Base-by-base conservation (phyloP, 2,329 filamentous ascomycete species). In the Arthrobotrys conoides region DNA sequence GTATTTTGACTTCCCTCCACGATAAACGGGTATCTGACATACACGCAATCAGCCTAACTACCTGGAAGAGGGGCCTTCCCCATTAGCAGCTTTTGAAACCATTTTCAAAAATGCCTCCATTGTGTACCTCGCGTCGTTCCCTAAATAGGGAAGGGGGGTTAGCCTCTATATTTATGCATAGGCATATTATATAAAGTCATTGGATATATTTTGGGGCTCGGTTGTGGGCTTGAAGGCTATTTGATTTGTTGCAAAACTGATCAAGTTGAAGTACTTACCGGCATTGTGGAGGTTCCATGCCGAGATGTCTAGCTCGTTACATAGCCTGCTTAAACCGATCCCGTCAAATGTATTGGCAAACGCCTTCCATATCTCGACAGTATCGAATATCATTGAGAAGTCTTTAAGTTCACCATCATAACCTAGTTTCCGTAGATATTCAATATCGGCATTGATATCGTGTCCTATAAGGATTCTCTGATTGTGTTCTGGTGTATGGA, bases 51-150 rank as follows among this genome's bases (percentile, higher is more conserved):
- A 8, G 44, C 27, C 27, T 3, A 30, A 16, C 20, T 30, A 59
- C 33, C 16, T 24, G 27, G 24, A 12, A 57, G 20, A 20, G 48
- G 3, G 20, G 1, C 48, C 48, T 20, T 51, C 48, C 1, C 48
- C 48, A 5, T 24, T 51, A 1, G 36, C 57, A 81, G 80, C 78
- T 57, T 80, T 76, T 81, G 89, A 84, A 44, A 87, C 87, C 76
- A 93, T 88, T 4, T 86, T 89, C 5, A 97, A 83, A 87, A 96
- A 88, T 6, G 90, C 91, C 79, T 91, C 90, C 80, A 97, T 84
- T 0, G 93, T 95, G 83, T 92, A 96, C 0, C 90, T 88, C 0
- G 94, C 93, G 83, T 97, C 94, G 80, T 97, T 97, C 0, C 94
- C 89, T 82, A 16, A 18, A 68, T 18, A 20, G 36, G n/a, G 30